Conservation (phyloP, 768 basidiomycete genomes). For the Clitopilus hobsonii region DNA sequence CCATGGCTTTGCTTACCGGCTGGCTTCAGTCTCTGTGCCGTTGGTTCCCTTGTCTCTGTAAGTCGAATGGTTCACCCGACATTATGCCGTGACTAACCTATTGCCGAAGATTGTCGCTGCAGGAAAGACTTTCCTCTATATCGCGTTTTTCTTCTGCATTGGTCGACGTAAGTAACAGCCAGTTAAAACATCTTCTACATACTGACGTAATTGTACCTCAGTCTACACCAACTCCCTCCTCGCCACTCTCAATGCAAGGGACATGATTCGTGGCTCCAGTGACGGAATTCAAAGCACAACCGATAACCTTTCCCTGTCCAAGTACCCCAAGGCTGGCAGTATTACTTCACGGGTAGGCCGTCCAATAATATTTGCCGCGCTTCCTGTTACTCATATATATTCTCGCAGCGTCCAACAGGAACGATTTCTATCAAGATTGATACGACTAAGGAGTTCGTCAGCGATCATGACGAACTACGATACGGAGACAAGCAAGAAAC, state of each 20-base stretch:
- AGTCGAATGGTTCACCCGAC: constrained; percentile 13
- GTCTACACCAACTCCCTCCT: constrained; percentile 62
- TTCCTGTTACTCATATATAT: not conserved
- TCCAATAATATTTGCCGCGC: not conserved
- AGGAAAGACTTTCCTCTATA: constrained; percentile 48
- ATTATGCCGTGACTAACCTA: too few relatives aligned
- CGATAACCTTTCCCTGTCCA: constrained; percentile 33
- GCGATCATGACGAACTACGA: constrained; percentile 21
- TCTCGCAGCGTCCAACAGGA: constrained; percentile 29
- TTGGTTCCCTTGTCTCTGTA: constrained; percentile 50
- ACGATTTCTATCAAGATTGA: constrained; percentile 55
- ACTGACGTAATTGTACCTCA: constrained; percentile 14
- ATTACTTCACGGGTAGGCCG: constrained; percentile 26
- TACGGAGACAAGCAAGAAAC: not conserved
- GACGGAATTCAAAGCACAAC: constrained; percentile 36
- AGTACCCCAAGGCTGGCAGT: constrained; percentile 27
- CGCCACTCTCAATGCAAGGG: constrained; percentile 53
- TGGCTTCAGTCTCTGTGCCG: constrained; percentile 40
- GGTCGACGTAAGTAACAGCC: constrained; percentile 43
- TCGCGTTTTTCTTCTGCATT: constrained; percentile 56
- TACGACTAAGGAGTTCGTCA: constrained; percentile 45
- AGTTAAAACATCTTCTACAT: not conserved
- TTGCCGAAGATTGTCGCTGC: constrained; percentile 39
- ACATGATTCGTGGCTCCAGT: constrained; percentile 36
- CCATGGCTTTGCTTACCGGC: too few relatives aligned